These are phyloP conservation scores for Umbelopsis vinacea DNA, from an alignment of 192 early-diverging fungal genomes.

Conservation along the genomic window DNA sequence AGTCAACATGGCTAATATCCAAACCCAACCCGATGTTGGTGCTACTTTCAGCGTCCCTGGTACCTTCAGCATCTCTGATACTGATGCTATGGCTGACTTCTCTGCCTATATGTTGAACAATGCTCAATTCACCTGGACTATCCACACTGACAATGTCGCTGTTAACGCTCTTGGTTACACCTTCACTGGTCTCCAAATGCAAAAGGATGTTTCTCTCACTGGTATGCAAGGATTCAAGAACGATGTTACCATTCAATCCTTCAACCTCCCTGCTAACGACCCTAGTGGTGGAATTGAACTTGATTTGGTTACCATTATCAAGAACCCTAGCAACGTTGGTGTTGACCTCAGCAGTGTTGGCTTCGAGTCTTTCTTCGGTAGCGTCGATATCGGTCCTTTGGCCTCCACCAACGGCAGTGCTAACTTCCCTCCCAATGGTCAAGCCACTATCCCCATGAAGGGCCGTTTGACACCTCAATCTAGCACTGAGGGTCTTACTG, in stretches of 20 bases:
- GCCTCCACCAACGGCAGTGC: constrained; percentile 45
- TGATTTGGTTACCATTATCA: constrained; percentile 60
- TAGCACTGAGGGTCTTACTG: constrained; percentile 44
- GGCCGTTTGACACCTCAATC: constrained; percentile 59
- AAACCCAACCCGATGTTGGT: constrained; percentile 49
- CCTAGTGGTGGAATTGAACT: constrained; percentile 67
- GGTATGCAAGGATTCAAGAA: constrained; percentile 55
- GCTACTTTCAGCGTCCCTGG: constrained; percentile 49
- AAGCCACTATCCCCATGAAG: constrained; percentile 48
- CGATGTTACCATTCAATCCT: constrained; percentile 45
- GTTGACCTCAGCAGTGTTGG: constrained; percentile 52
- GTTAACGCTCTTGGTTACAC: constrained; percentile 58
- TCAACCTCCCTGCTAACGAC: constrained; percentile 61
- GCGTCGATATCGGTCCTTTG: constrained; percentile 51
- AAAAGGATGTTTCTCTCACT: constrained; percentile 52
- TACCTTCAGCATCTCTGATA: constrained; percentile 48
- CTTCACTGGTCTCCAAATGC: constrained; percentile 52
- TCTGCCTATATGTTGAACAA: constrained; percentile 55
- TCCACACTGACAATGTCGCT: constrained; percentile 46
- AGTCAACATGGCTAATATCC: constrained; percentile 49
- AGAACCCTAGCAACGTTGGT: constrained; percentile 62
- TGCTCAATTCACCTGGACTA: constrained; percentile 52
- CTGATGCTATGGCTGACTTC: constrained; percentile 51
- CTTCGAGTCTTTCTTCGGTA: constrained; percentile 47
- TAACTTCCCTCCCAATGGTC: constrained; percentile 32